phyloP scores from a whole-genome alignment of 345 rosid genomes.

The Hypericum perforatum region DNA sequence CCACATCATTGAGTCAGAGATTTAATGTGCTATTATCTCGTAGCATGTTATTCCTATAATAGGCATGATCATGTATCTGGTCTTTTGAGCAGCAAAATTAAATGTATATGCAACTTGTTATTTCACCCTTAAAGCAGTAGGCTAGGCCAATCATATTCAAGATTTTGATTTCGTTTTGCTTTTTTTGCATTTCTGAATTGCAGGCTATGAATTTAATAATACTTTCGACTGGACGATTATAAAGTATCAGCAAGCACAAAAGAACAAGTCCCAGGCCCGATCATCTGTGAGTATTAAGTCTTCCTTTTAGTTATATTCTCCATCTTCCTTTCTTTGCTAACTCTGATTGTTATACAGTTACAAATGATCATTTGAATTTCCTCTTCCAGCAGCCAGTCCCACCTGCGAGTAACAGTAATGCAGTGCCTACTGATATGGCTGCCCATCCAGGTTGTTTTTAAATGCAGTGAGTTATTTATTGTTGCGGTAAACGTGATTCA shows the following conservation, averaged over 20 bases:
- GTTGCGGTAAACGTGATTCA: no score
- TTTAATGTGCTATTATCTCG: no score
- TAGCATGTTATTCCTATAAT: no score
- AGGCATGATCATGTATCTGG: no score
- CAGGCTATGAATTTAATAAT: constrained; percentile 78
- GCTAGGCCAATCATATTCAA: no score
- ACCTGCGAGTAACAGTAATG: constrained; percentile 57
- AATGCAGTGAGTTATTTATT: no score
- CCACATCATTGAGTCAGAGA: no score
- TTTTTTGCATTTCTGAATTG: constrained; percentile 4
- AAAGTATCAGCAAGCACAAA: constrained; percentile 52
- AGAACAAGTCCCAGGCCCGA: constrained; percentile 2
- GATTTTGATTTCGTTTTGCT: no score
- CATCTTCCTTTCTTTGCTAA: neutral
- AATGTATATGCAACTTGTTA: neutral
- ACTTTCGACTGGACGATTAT: constrained; percentile 94
- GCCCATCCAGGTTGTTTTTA: constrained; percentile 57
- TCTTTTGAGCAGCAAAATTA: no score
- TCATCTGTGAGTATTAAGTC: neutral
- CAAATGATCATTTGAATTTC: neutral
- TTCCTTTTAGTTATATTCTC: neutral
- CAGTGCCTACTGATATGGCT: constrained; percentile 35
- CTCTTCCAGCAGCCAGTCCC: constrained; percentile 43
- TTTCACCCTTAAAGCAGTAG: no score
- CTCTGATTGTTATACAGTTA: no score